Evolutionary conservation across 176 grass and related monocot species (phyloP).

Genomic region (Urochloa ruziziensis): DNA sequence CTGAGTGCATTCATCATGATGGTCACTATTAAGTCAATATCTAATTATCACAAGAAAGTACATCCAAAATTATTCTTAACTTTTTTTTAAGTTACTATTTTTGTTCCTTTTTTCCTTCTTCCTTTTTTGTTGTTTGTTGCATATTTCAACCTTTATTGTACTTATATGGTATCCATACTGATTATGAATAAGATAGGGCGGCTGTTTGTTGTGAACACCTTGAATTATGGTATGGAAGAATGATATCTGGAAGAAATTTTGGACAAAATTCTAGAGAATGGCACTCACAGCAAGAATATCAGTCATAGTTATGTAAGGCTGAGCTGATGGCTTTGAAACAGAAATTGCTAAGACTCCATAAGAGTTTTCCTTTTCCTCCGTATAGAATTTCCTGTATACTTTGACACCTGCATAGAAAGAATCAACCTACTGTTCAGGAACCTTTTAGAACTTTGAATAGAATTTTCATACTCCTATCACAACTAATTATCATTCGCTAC

Average conservation of each 20-base stretch:
- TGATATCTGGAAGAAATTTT: background rate
- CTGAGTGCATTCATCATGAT: background rate
- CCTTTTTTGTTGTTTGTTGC: background rate
- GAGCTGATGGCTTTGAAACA: slow-evolving; percentile 54
- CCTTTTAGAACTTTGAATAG: background rate
- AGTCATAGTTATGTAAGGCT: slow-evolving; percentile 69
- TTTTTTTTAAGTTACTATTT: background rate
- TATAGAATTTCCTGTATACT: slow-evolving; percentile 87
- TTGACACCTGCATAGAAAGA: slow-evolving; percentile 58
- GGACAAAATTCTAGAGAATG: background rate
- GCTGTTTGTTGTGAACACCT: background rate
- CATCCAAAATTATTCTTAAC: background rate
- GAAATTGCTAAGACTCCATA: slow-evolving; percentile 81
- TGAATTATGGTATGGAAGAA: background rate
- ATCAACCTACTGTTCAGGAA: background rate
- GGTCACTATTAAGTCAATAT: background rate
- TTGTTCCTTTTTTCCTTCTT: background rate
- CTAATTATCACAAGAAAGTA: slow-evolving; percentile 5
- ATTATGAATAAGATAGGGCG: background rate
- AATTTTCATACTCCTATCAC: background rate
- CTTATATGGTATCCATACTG: background rate
- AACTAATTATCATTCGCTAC: background rate
- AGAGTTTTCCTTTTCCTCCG: slow-evolving; percentile 61
- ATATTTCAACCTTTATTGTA: background rate
- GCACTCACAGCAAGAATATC: slow-evolving; percentile 67